A percentile compares a stretch with the other conserved stretches of the same genome.
phyloP scores from a whole-genome alignment of 2,329 filamentous ascomycete genomes.

The Sclerotinia subarctica region DNA sequence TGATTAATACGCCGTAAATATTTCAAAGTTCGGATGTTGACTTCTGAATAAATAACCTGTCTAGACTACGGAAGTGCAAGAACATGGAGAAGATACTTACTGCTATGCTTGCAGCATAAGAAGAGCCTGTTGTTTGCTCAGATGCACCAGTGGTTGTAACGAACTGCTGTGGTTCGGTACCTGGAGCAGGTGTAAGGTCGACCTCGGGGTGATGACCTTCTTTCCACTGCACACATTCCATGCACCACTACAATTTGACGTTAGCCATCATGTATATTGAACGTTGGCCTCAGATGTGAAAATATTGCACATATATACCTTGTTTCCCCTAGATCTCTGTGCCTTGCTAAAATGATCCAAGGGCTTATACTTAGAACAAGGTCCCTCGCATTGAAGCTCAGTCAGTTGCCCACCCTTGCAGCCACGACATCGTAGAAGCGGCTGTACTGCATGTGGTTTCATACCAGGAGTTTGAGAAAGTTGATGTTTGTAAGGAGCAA shows the following conservation, averaged over 20 bases:
- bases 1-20: not conserved
- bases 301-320: not conserved
- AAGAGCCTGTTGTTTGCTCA: not conserved
- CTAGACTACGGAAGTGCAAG: not conserved
- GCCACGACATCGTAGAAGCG: conserved; percentile 41
- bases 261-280: conserved; percentile 10
- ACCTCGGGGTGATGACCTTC: conserved; percentile 26
- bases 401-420: conserved; percentile 45
- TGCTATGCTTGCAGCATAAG: not conserved
- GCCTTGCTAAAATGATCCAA: conserved; percentile 49
- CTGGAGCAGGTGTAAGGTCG: conserved; percentile 26
- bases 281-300: not conserved
- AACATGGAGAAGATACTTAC: not conserved
- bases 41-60: not conserved
- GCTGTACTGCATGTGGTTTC: conserved; percentile 25
- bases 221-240: conserved; percentile 34
- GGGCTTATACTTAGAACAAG: conserved; percentile 46
- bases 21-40: not conserved
- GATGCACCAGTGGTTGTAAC: not conserved
- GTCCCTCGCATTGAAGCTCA: conserved; percentile 47
- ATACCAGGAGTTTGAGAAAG: conserved; percentile 19
- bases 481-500: conserved; percentile 39
- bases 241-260: conserved; percentile 41
- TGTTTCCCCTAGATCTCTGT: conserved; percentile 41
- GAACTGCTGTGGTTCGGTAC: not conserved